phyloP scores from a whole-genome alignment of 2,329 filamentous ascomycete genomes.

The Coniochaeta prunicola region DNA sequence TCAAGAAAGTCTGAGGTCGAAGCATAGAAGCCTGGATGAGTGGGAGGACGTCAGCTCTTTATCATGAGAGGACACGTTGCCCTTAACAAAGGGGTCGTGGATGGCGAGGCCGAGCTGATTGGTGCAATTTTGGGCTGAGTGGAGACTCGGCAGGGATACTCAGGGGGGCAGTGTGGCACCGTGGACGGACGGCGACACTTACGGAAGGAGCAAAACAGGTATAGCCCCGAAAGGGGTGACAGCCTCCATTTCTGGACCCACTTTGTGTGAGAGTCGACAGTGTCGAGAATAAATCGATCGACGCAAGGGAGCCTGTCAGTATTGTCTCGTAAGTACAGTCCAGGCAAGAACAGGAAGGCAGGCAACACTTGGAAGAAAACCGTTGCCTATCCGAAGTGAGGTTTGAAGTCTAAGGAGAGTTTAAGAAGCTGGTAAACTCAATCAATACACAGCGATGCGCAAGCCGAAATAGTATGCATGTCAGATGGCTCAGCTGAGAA shows the following conservation, averaged over 20 bases:
- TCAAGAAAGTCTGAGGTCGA: not conserved
- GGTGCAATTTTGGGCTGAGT: not conserved
- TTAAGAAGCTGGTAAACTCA: too few relatives aligned
- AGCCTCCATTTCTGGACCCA: not conserved
- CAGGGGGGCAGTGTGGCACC: not conserved
- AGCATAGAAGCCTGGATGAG: not conserved
- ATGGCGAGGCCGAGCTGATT: not conserved
- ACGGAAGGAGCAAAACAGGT: not conserved
- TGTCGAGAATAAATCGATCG: not conserved
- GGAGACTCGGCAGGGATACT: not conserved
- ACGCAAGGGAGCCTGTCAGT: not conserved
- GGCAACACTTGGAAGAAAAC: too few relatives aligned
- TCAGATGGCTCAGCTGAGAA: not conserved
- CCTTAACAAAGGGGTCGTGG: not conserved
- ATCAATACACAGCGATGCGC: too few relatives aligned
- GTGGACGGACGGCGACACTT: not conserved
- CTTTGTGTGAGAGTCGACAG: not conserved
- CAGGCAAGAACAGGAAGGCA: too few relatives aligned
- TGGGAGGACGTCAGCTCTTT: slow-evolving; percentile 1
- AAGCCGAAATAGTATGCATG: not conserved
- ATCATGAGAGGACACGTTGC: not conserved
- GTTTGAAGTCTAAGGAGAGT: too few relatives aligned
- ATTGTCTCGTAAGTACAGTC: too few relatives aligned
- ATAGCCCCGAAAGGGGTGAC: not conserved
- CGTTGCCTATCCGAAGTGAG: too few relatives aligned